Percentiles rank a stretch among this genome's conserved stretches.
Conservation (phyloP, 1,139 yeast species). For the Eremothecium cymbalariae region DNA sequence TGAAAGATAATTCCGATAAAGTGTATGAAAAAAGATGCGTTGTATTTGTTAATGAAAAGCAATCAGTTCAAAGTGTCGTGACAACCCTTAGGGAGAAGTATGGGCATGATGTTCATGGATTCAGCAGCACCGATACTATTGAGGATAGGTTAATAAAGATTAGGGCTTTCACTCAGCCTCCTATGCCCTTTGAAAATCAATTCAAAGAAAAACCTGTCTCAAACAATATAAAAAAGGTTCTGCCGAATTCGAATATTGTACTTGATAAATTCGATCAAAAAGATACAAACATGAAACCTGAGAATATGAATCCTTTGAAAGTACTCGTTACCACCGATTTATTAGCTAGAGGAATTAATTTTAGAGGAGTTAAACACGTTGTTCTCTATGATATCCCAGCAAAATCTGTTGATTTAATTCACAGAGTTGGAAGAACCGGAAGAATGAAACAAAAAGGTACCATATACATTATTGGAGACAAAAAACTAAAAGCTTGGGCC, state of each 20-base stretch:
- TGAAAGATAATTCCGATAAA: conserved; percentile 72
- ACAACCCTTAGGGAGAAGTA: conserved; percentile 44
- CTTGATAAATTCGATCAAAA: conserved; percentile 23
- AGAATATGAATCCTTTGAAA: conserved; percentile 32
- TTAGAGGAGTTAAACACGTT: conserved; percentile 73
- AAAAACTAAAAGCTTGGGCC: conserved; percentile 63
- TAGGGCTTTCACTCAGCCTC: conserved; percentile 51
- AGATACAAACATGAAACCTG: conserved; percentile 22
- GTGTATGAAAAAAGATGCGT: conserved; percentile 74
- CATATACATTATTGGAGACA: conserved; percentile 66
- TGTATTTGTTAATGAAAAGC: conserved; percentile 74
- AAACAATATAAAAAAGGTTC: conserved; percentile 13
- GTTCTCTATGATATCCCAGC: conserved; percentile 79
- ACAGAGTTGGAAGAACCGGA: conserved; percentile 91
- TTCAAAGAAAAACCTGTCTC: conserved; percentile 20
- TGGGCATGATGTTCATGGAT: conserved; percentile 53
- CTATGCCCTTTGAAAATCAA: conserved; percentile 32
- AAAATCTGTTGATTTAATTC: conserved; percentile 78
- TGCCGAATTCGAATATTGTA: conserved; percentile 26
- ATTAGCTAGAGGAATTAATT: conserved; percentile 83
- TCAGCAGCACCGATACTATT: conserved; percentile 57
- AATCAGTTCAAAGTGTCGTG: conserved; percentile 50
- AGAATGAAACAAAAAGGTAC: conserved; percentile 86
- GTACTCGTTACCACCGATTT: conserved; percentile 86
- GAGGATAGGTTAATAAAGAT: conserved; percentile 52